Evolutionary conservation across 1,139 yeast genomes (phyloP).

Genomic region (Yamadazyma kanchanaburiensis): DNA sequence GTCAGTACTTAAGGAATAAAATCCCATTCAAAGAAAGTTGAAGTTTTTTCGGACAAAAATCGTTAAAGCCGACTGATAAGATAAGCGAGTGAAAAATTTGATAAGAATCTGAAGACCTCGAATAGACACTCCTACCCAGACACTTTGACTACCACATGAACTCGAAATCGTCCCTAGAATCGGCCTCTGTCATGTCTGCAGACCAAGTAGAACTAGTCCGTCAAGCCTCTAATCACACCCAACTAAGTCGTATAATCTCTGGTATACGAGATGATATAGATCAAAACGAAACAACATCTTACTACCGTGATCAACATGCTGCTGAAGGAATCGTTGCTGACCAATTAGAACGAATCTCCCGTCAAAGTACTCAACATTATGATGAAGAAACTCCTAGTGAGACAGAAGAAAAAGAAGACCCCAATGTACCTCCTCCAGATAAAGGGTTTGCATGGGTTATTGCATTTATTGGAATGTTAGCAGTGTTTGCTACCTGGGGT

Average conservation of each 20-base stretch:
- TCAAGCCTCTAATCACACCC: constrained; percentile 16
- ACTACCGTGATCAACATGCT: constrained; percentile 14
- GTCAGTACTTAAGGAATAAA: no score
- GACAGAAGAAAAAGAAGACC: not conserved
- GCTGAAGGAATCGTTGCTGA: constrained; percentile 22
- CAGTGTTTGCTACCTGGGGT: constrained; percentile 68
- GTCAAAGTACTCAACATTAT: constrained; percentile 3
- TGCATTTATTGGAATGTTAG: constrained; percentile 48
- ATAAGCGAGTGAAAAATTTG: no score
- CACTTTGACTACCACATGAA: no score
- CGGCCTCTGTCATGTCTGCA: no score
- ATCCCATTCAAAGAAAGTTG: no score
- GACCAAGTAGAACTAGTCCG: not conserved
- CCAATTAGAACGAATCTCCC: constrained; percentile 19
- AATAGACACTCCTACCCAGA: no score
- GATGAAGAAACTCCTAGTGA: no score
- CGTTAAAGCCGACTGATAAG: no score
- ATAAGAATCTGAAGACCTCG: no score
- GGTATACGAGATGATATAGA: constrained; percentile 33
- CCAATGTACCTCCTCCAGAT: constrained; percentile 52
- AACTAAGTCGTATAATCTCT: constrained; percentile 27
- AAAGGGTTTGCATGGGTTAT: constrained; percentile 73
- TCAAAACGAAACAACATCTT: constrained; percentile 12
- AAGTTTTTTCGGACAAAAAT: no score
- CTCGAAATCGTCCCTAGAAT: no score